phyloP scores from a whole-genome alignment of 1,284 basidiomycete genomes.

The Phylloboletellus chloephorus region DNA sequence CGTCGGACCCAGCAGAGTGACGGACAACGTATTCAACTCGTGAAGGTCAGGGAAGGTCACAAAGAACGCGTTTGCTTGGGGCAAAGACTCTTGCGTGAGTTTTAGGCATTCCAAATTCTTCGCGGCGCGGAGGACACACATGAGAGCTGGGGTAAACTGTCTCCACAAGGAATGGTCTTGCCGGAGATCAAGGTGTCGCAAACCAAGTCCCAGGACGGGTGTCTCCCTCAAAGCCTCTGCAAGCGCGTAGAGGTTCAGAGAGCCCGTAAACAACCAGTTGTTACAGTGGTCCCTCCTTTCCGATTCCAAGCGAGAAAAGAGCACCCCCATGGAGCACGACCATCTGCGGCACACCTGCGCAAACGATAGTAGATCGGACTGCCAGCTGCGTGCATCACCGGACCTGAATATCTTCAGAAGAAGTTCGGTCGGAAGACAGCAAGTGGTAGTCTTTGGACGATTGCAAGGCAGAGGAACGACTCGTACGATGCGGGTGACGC shows the following conservation, averaged over 20 bases:
- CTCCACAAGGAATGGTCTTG: background rate
- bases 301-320: constrained; percentile 2
- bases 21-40: constrained; percentile 12
- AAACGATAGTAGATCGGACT: constrained; percentile 1
- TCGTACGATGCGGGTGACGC: background rate
- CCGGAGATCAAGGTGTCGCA: constrained; percentile 2
- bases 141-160: constrained; percentile 19
- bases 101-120: constrained; percentile 19
- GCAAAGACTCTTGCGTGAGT: constrained; percentile 12
- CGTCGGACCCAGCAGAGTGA: too few species aligned
- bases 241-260: too few species aligned
- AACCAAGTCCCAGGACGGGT: constrained; percentile 1
- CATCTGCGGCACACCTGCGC: constrained; percentile 11
- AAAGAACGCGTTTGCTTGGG: constrained; percentile 13
- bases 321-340: constrained; percentile 3
- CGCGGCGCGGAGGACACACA: constrained; percentile 17
- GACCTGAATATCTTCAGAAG: constrained; percentile 1
- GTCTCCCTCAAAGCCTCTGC: constrained; percentile 12
- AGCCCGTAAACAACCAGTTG: too few species aligned
- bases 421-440: constrained; percentile 5
- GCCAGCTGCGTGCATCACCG: background rate
- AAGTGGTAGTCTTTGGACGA: background rate
- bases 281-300: background rate
- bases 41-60: constrained; percentile 9
- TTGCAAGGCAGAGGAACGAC: background rate